A percentile compares a stretch with the other conserved stretches of the same genome.
phyloP scores from a whole-genome alignment of 2,329 filamentous ascomycete genomes.

The Colletotrichum kahawae region DNA sequence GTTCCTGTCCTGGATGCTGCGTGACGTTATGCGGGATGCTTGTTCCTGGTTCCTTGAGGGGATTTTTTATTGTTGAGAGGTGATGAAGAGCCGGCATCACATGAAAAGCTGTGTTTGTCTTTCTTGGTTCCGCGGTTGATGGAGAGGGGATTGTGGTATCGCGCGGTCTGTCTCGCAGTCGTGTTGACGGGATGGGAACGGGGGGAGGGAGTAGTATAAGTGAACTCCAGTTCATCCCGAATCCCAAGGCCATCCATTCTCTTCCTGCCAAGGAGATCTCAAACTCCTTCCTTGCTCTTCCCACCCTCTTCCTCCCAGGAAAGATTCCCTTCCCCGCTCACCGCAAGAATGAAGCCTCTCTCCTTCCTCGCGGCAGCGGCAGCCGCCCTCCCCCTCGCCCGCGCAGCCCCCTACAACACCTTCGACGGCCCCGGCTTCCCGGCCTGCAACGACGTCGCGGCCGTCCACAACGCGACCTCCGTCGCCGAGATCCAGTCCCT shows the following conservation, averaged over 20 bases:
- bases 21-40: not conserved
- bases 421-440: conserved; percentile 55
- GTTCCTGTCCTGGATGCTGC: not conserved
- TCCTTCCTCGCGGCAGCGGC: not conserved
- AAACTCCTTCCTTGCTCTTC: not conserved
- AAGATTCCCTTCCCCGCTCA: not conserved
- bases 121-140: not conserved
- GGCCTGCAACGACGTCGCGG: conserved; percentile 50
- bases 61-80: not conserved
- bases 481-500: conserved; percentile 47
- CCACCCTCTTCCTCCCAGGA: not conserved
- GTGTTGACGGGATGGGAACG: not conserved
- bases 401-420: conserved; percentile 47
- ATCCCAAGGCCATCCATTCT: not conserved
- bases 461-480: conserved; percentile 47
- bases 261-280: not conserved
- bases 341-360: not conserved
- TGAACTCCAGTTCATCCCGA: not conserved
- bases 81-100: not conserved
- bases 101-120: not conserved
- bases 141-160: not conserved
- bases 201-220: not conserved
- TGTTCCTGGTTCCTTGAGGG: not conserved
- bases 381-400: conserved; percentile 26
- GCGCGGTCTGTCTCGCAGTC: not conserved